Conservation (phyloP, 106 monocot genomes). For the Phalaenopsis equestris region DNA sequence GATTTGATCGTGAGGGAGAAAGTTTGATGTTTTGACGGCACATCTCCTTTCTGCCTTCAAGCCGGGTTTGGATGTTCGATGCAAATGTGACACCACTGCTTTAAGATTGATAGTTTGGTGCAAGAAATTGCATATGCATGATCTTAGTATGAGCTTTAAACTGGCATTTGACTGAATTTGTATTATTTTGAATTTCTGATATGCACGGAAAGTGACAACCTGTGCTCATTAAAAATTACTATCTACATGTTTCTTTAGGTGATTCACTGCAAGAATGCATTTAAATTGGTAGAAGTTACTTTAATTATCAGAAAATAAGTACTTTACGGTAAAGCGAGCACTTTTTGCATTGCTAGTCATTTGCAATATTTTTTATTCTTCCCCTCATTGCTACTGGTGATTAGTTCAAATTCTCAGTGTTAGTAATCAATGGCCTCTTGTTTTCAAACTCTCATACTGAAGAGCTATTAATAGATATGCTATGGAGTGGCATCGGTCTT, state of each 20-base stretch:
- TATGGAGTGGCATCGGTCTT: background rate
- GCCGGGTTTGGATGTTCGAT: background rate
- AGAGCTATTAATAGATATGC: background rate
- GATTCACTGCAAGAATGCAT: background rate
- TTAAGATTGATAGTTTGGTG: background rate
- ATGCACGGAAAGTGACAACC: background rate
- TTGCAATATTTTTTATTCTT: background rate
- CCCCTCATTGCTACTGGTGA: background rate
- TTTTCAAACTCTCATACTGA: background rate
- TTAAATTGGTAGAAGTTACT: background rate
- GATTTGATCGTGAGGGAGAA: background rate
- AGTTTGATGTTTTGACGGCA: background rate
- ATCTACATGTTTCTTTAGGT: background rate
- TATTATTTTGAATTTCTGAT: background rate
- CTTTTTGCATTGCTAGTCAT: background rate
- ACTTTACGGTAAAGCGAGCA: background rate
- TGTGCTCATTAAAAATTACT: background rate
- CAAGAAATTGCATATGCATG: background rate
- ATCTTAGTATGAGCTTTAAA: constrained; percentile 1
- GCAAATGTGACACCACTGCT: background rate
- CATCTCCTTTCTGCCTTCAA: background rate
- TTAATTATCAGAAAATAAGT: background rate
- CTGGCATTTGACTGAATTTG: background rate
- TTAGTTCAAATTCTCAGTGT: background rate
- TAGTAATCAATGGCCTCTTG: background rate